Evolutionary conservation across 2,329 filamentous ascomycete genomes (phyloP), one percentile per base, ranked within the genome.

Genomic region (Apiospora rasikravindrae): DNA sequence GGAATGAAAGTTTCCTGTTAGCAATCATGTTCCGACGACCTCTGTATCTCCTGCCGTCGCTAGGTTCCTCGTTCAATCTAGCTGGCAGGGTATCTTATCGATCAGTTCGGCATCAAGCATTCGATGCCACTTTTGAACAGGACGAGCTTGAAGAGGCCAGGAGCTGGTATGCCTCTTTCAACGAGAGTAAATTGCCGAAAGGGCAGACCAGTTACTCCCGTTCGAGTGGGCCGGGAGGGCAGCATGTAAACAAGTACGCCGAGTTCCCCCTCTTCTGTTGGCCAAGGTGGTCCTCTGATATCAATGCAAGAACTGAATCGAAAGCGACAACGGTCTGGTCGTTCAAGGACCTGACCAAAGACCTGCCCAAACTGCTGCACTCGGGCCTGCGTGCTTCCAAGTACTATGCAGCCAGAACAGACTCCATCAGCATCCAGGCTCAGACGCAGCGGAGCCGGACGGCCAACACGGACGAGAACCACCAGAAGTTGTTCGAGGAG

Each of bases 161-260:
- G 33, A 81, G 80, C 73, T 90, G 89, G 89, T 83, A 83, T 67
- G 76, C 82, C 67, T 81, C 82, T 0, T 88, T 89, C 73, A 80
- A 82, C 11, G 74, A 81, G 44, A 80, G 78, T 51, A 81, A 77
- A 29, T 77, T 91, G 2, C 89, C 89, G 19, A 83, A 80, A 70
- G 89, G 88, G 11, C 85, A 80, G 64, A 90, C 87, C 6, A 85
- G 81, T 14, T 90, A 85, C 77, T 85, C 89, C 2, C 84, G 89
- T n/a, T 90, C 89, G 2, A 90, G 88, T 75, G 89, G 89, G 0
- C 88, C 89, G 2, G 89, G 89, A 16, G 89, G 89, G 1, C 89
- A 91, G 75, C 88, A 91, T 76, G 88, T 90, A 44, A 91, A 91
- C 77, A 91, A 90, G 89, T 90, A 14, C 44, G 69, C 61, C 11